These are phyloP conservation scores for Epichloe bromicola DNA, from an alignment of 2,329 filamentous ascomycete genomes.

Conservation along the genomic window DNA sequence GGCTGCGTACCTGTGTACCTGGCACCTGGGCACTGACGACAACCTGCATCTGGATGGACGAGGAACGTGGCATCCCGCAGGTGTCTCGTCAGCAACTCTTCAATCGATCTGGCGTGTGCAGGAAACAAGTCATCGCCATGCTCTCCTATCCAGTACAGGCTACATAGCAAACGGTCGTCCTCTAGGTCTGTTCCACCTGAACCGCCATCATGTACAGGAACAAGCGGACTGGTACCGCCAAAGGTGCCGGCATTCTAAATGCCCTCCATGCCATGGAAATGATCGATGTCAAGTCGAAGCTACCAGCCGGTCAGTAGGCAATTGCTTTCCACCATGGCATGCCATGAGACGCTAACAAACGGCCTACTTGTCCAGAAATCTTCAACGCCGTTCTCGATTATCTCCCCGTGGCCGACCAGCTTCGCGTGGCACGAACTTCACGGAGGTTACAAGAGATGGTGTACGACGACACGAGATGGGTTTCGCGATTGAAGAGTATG, in stretches of 20 bases:
- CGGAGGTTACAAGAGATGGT: slow-evolving; percentile 93
- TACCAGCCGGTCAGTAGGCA: slow-evolving; percentile 58
- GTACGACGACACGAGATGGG: slow-evolving; percentile 95
- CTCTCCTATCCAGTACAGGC: neutral
- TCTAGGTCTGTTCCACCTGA: neutral
- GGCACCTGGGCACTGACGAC: no score
- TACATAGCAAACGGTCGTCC: slow-evolving; percentile 1
- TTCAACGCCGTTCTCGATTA: slow-evolving; percentile 81
- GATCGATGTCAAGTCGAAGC: slow-evolving; percentile 59
- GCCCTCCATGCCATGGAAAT: slow-evolving; percentile 73
- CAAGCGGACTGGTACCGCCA: slow-evolving; percentile 25
- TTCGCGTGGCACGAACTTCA: slow-evolving; percentile 74
- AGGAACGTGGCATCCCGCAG: neutral
- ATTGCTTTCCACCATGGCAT: neutral
- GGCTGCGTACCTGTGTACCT: rapidly evolving
- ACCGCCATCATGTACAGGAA: slow-evolving; percentile 27
- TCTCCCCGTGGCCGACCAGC: slow-evolving; percentile 70
- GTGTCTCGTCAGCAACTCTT: neutral
- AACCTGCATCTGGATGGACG: no score
- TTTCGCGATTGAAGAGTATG: slow-evolving; percentile 73
- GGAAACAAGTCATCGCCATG: neutral
- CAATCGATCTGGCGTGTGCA: neutral
- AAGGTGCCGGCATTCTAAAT: slow-evolving; percentile 49
- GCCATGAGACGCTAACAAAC: neutral
- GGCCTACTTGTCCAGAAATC: slow-evolving; percentile 48